A percentile compares a stretch with the other conserved stretches of the same genome.
Evolutionary conservation across 805 yeast species (phyloP).

Genomic region (Nakazawaea anatomiae): DNA sequence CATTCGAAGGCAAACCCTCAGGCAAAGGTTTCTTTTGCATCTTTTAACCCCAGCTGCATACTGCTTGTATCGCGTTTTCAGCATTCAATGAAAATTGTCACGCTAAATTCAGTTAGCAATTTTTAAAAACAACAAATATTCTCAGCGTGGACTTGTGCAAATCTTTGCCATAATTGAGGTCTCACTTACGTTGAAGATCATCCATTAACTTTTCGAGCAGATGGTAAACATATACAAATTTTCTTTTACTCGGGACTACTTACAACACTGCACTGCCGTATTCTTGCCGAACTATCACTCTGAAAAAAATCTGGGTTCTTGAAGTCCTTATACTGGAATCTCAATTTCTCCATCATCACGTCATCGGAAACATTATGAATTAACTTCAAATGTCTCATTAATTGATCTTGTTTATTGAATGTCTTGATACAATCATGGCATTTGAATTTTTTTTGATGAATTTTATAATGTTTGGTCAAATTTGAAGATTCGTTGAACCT

Average conservation of each 20-base stretch:
- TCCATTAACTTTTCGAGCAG: too few species aligned
- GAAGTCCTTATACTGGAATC: background rate
- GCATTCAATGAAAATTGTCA: too few species aligned
- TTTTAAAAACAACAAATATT: too few species aligned
- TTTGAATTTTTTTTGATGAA: slow-evolving; percentile 52
- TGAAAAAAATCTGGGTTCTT: background rate
- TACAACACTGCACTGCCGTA: background rate
- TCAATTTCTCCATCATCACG: background rate
- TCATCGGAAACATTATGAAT: background rate
- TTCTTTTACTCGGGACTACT: background rate
- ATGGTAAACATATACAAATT: background rate
- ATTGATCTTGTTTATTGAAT: slow-evolving; percentile 39
- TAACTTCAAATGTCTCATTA: slow-evolving; percentile 31
- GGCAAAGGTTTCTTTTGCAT: too few species aligned
- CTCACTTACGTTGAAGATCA: too few species aligned
- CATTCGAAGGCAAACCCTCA: too few species aligned
- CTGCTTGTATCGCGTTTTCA: too few species aligned
- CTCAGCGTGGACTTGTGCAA: too few species aligned
- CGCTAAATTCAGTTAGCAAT: too few species aligned
- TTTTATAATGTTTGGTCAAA: slow-evolving; percentile 79
- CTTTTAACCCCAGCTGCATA: too few species aligned
- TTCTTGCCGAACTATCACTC: background rate
- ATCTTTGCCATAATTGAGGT: too few species aligned
- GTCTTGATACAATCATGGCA: slow-evolving; percentile 49
- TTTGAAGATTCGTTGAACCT: slow-evolving; percentile 87